Evolutionary conservation across 2,329 filamentous ascomycete genomes (phyloP).

Genomic region (Aspergillus sclerotialis): DNA sequence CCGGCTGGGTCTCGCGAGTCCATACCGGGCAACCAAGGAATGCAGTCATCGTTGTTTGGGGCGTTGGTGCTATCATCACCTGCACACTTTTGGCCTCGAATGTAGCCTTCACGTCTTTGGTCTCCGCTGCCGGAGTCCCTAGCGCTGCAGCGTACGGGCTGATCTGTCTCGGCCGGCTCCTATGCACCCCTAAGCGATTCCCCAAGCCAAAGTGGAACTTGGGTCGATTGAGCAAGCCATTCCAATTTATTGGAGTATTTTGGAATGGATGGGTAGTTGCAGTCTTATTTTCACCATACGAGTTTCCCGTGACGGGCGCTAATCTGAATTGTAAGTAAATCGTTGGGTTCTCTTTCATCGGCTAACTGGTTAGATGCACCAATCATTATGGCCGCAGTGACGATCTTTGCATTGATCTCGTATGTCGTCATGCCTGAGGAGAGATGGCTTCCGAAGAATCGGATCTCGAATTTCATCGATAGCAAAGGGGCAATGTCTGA

Average conservation of each 20-base stretch:
- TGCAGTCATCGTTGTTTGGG: constrained; percentile 54
- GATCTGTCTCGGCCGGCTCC: constrained; percentile 43
- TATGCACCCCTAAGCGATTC: constrained; percentile 43
- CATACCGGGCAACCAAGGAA: constrained; percentile 52
- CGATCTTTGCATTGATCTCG: constrained; percentile 42
- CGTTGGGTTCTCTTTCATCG: not conserved
- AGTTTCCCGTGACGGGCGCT: constrained; percentile 37
- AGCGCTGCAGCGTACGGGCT: constrained; percentile 48
- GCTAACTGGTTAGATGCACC: constrained; percentile 34
- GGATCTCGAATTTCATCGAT: constrained; percentile 39
- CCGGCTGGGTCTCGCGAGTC: constrained; percentile 51
- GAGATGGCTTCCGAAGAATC: constrained; percentile 39
- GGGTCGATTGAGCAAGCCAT: constrained; percentile 39
- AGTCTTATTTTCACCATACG: constrained; percentile 41
- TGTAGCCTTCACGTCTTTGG: constrained; percentile 49
- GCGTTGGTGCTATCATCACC: constrained; percentile 47
- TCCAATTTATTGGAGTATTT: constrained; percentile 41
- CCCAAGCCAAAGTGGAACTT: constrained; percentile 44
- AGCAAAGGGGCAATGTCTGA: constrained; percentile 24
- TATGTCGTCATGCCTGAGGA: constrained; percentile 45
- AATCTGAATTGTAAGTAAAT: constrained; percentile 39
- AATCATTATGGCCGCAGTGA: constrained; percentile 46
- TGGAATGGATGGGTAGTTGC: constrained; percentile 48
- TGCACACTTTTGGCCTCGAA: constrained; percentile 54
- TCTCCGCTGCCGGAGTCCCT: constrained; percentile 47